Conservation (phyloP, 169 alveolate genomes). For the Plasmodium vinckei region DNA sequence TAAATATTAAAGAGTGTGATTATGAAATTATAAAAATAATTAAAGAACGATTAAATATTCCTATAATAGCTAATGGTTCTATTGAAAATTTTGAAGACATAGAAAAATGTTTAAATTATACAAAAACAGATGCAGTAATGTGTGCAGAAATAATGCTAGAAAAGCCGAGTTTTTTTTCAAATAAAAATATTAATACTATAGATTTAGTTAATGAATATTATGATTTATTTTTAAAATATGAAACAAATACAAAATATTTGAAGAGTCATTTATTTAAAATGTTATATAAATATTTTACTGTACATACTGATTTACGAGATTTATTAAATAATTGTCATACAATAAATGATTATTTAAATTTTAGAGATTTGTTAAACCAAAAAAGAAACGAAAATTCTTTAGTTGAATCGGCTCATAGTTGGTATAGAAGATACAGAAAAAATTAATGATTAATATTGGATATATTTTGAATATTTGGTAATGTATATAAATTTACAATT, state of each 20-base stretch:
- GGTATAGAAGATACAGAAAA: slow-evolving; percentile 71
- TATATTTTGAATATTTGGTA: too few species aligned
- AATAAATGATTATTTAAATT: slow-evolving; percentile 41
- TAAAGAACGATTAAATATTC: slow-evolving; percentile 89
- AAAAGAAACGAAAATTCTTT: slow-evolving; percentile 18
- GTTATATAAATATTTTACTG: slow-evolving; percentile 57
- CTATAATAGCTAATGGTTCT: slow-evolving; percentile 96
- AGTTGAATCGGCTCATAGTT: slow-evolving; percentile 38
- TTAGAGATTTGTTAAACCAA: slow-evolving; percentile 22
- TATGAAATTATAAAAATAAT: slow-evolving; percentile 90
- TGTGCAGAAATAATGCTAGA: slow-evolving; percentile 93
- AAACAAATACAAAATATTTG: slow-evolving; percentile 68
- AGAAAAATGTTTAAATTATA: slow-evolving; percentile 89
- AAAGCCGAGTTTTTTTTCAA: slow-evolving; percentile 88
- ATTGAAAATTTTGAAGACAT: slow-evolving; percentile 90
- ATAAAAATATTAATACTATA: slow-evolving; percentile 49
- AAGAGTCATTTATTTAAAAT: slow-evolving; percentile 64
- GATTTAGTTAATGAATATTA: slow-evolving; percentile 66
- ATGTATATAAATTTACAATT: neutral
- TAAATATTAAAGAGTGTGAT: slow-evolving; percentile 78
- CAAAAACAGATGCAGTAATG: slow-evolving; percentile 95
- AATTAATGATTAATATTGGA: neutral
- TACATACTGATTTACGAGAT: slow-evolving; percentile 63
- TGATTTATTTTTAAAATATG: slow-evolving; percentile 66
- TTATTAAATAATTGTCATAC: slow-evolving; percentile 59